Base-by-base conservation (phyloP, 768 basidiomycete genomes). In the Termitomyces sp. region DNA sequence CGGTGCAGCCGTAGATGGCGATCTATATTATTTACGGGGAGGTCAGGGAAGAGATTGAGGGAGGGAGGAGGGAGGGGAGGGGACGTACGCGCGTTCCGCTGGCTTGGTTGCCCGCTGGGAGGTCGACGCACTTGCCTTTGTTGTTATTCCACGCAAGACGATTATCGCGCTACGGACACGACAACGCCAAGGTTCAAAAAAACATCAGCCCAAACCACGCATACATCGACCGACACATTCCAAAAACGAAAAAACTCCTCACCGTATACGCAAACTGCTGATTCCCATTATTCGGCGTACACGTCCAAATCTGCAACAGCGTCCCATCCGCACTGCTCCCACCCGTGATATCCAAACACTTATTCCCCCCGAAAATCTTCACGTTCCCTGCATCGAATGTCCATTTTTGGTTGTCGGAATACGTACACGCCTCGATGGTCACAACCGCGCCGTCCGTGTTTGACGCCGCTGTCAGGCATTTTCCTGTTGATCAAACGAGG, bases 301-400 rank as follows among this genome's bases (percentile, higher is more conserved):
- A 84, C n/a, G 76, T 79, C 79, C 77, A 84, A 49, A 85, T 79
- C 63, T 85, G 82, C 59, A 86, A 69, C 66, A 79, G 78, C 7
- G 72, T 76, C 12, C 83, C 83, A 61, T 84, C 78, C 36, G 63
- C 64, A 33, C 67, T 77, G 9, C 54, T 69, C 7, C 84, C 84
- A 33, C 71, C 67, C 0, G 74, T 68, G n/a, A 83, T 79, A 56
- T 84, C 81, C 32, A 84, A 69, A 67, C 82, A 84, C 65, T 81
- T 84, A 65, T 75, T 71, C 35, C 76, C 78, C 35, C 76, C 78
- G 59, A 78, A 82, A 32, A 82, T 68, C 44, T 74, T 75, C 40
- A 84, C 74, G 54, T 65, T 71, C 24, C 81, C 80, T 39, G 71
- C 72, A 2, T 61, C 69, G 65, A 84, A 84, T 7, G 74, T 73